Conservation (phyloP, 78 protist genomes). For the Dictyostelium intermedium region DNA sequence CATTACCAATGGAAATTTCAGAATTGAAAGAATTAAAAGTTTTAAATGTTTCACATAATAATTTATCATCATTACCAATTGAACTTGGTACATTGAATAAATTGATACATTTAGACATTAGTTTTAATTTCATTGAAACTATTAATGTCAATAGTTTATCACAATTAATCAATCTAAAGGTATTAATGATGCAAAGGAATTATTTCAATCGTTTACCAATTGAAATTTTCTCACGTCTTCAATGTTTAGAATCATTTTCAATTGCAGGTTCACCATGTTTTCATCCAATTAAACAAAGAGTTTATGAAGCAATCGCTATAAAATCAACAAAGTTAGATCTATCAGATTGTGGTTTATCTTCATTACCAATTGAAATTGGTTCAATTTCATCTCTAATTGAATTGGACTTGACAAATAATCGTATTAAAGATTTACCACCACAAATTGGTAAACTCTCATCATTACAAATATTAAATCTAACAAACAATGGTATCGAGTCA, state of each 20-base stretch:
- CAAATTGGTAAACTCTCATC: conserved; percentile 56
- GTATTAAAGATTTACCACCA: conserved; percentile 74
- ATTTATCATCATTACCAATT: conserved; percentile 48
- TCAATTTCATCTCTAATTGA: conserved; percentile 4
- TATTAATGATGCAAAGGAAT: conserved; percentile 63
- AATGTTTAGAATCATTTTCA: conserved; percentile 24
- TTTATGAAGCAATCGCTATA: conserved; percentile 33
- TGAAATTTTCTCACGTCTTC: not conserved
- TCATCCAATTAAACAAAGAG: conserved; percentile 61
- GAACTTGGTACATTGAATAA: conserved; percentile 25
- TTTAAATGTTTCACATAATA: conserved; percentile 68
- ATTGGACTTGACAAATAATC: conserved; percentile 49
- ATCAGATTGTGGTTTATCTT: conserved; percentile 24
- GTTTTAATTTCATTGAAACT: conserved; percentile 64
- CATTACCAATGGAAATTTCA: conserved; percentile 73
- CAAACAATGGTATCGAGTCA: conserved; percentile 47
- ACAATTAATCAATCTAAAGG: not conserved
- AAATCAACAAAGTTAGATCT: conserved; percentile 24
- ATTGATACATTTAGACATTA: conserved; percentile 60
- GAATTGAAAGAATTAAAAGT: conserved; percentile 28
- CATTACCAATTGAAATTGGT: conserved; percentile 74
- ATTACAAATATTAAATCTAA: conserved; percentile 24
- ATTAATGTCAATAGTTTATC: conserved; percentile 2
- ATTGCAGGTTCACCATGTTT: conserved; percentile 72
- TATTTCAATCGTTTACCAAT: conserved; percentile 56